These are phyloP conservation scores for Phytophthora rubi DNA, from an alignment of 352 stramenopile genomes.

Conservation along the genomic window DNA sequence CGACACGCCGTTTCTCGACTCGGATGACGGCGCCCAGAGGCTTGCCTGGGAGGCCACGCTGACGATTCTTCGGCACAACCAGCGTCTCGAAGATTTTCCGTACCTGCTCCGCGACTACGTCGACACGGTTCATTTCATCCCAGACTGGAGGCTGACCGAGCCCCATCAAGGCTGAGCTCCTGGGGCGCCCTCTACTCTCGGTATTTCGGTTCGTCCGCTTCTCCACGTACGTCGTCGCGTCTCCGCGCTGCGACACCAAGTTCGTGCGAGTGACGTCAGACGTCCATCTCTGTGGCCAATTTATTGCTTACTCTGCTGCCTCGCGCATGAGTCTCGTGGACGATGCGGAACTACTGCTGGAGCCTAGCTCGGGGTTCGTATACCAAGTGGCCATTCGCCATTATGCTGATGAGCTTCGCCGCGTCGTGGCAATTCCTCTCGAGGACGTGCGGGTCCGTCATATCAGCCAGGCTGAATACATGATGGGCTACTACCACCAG, in stretches of 20 bases:
- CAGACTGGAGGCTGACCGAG: neutral
- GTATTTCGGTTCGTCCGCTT: conserved; percentile 14
- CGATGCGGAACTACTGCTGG: neutral
- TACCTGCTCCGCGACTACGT: neutral
- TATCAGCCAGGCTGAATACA: conserved; percentile 4
- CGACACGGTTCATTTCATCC: neutral
- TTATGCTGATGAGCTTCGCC: neutral
- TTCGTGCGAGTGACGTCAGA: neutral
- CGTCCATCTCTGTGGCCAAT: neutral
- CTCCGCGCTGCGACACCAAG: neutral
- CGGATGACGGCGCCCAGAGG: too few species aligned
- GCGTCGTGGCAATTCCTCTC: neutral
- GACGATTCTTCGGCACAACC: too few species aligned
- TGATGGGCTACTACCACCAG: conserved; percentile 3
- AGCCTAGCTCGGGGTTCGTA: neutral
- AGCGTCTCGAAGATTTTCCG: neutral
- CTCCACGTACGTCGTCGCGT: neutral
- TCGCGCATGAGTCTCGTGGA: neutral
- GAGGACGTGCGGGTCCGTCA: conserved; percentile 6
- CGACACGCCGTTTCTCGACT: too few species aligned
- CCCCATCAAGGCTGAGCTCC: neutral
- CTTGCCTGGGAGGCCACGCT: too few species aligned
- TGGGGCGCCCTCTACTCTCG: neutral
- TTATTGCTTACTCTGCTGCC: too few species aligned
- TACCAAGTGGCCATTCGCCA: neutral